These are phyloP conservation scores for Pestalotiopsis sp. DNA, from an alignment of 2,329 filamentous ascomycete species.

Conservation along the genomic window DNA sequence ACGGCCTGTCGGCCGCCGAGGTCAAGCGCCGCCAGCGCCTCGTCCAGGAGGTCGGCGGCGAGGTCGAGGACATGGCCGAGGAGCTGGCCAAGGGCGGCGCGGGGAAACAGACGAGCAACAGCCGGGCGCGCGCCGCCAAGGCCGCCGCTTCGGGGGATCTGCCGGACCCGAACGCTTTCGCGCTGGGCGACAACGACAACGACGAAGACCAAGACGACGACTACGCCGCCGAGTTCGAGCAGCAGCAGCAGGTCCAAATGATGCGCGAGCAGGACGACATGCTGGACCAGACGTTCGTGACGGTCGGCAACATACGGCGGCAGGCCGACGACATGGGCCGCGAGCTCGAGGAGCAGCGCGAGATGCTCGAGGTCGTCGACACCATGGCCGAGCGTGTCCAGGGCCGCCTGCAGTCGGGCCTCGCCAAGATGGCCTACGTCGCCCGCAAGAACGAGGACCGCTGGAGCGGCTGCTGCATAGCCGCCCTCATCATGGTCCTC, in stretches of 20 bases:
- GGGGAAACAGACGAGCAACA: slow-evolving; percentile 21
- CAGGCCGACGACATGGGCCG: slow-evolving; percentile 96
- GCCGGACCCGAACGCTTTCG: slow-evolving; percentile 58
- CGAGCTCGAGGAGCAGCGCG: slow-evolving; percentile 91
- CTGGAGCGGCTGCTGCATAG: slow-evolving; percentile 89
- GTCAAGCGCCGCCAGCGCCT: slow-evolving; percentile 79
- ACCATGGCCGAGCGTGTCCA: slow-evolving; percentile 84
- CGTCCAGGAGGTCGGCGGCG: slow-evolving; percentile 85
- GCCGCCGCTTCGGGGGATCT: slow-evolving; percentile 44
- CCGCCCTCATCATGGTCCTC: slow-evolving; percentile 82
- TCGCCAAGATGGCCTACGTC: slow-evolving; percentile 84
- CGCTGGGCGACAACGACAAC: slow-evolving; percentile 51
- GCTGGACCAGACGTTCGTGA: slow-evolving; percentile 89
- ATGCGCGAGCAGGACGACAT: slow-evolving; percentile 95
- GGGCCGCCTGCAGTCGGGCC: slow-evolving; percentile 80
- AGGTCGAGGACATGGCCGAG: slow-evolving; percentile 86
- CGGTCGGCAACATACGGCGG: slow-evolving; percentile 85
- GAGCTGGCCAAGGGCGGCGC: slow-evolving; percentile 68
- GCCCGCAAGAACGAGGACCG: slow-evolving; percentile 89
- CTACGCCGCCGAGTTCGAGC: slow-evolving; percentile 82
- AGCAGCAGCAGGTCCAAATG: slow-evolving; percentile 87
- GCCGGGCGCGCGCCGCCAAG: slow-evolving; percentile 33
- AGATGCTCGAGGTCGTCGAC: slow-evolving; percentile 87
- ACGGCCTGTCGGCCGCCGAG: slow-evolving; percentile 82
- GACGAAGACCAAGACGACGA: slow-evolving; percentile 50